phyloP scores from a whole-genome alignment of 2,329 filamentous ascomycete genomes.

The Ceratocystis lukuohia region DNA sequence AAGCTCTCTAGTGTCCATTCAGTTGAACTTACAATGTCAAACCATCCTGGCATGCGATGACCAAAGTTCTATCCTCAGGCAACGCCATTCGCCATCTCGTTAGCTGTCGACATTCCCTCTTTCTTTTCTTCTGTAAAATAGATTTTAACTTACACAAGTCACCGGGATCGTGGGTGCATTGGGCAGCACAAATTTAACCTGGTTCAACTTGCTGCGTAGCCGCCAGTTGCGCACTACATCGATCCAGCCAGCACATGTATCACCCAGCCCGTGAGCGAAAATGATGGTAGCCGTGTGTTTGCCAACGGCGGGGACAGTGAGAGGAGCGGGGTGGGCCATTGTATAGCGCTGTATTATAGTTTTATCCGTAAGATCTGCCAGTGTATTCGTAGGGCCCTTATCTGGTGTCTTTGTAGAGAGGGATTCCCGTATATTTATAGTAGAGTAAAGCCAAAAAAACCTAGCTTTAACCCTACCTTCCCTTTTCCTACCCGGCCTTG shows the following conservation, averaged over 20 bases:
- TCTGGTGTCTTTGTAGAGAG: background rate
- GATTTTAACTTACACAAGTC: constrained; percentile 46
- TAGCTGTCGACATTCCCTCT: background rate
- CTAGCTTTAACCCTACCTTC: background rate
- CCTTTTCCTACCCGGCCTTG: background rate
- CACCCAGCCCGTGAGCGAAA: constrained; percentile 83
- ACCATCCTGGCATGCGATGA: constrained; percentile 77
- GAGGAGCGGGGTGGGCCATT: constrained; percentile 30
- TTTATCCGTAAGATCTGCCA: background rate
- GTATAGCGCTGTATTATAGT: background rate
- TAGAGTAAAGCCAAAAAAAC: background rate
- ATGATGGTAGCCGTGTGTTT: constrained; percentile 91
- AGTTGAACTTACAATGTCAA: constrained; percentile 51
- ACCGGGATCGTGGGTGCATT: constrained; percentile 80
- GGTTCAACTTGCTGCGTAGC: constrained; percentile 61
- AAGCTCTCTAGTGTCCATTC: background rate
- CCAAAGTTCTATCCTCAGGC: constrained; percentile 49
- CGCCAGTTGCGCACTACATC: constrained; percentile 80
- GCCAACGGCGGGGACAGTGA: constrained; percentile 65
- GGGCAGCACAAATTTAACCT: constrained; percentile 89
- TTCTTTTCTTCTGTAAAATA: background rate
- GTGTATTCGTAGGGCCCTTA: background rate
- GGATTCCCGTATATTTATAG: background rate
- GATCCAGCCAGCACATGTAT: constrained; percentile 67
- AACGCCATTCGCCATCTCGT: background rate